Base-by-base conservation (phyloP, 352 stramenopile species). In the Phytophthora quininea region DNA sequence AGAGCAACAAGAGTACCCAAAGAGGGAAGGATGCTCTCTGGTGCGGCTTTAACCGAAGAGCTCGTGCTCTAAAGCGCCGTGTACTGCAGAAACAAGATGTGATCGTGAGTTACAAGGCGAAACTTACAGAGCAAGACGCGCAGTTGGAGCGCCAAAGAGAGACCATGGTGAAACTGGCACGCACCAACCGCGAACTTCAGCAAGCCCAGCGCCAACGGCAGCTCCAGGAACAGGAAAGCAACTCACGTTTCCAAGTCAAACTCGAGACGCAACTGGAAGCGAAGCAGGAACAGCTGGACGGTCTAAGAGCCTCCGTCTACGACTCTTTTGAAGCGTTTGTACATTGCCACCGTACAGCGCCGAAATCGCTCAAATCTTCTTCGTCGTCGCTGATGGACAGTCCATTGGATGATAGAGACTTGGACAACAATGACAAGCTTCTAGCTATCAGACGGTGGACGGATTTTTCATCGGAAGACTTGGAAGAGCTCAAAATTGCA, bases 51-150 rank as follows among this genome's bases (percentile, higher is more conserved):
- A 3, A 62, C 52, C 5, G 69, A 74, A n/a, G 73, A 89, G 37
- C 62, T 30, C 84, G 84, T 24, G 56, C 64, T 14, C 64, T 90
- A 19, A 77, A 82, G 53, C 65, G 73, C 35, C 82, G 82, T 4
- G 73, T 89, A 19, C 38, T 90, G 9, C 75, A 88, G 32, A 90
- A 90, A 37, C 82, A 90, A 53, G 75, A 87, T 15, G 62, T 90
- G 29, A 65, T 88, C 24, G 32, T 76, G 3, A 72, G 63, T 4
- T 77, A 76, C 48, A 86, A 86, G 43, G 58, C 65, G 32, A 86
- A 90, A 30, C 10, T 82, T 14, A 50, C 67, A 0, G 65, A 71
- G 9, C 38, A 71, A 42, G 77, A 88, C 15, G 48, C 60, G 1
- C 68, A 85, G 37, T 38, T 88, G 47, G 53, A 60, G 24, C 42